phyloP scores from a whole-genome alignment of 2,329 filamentous ascomycete species.

The Penicillium sp. region DNA sequence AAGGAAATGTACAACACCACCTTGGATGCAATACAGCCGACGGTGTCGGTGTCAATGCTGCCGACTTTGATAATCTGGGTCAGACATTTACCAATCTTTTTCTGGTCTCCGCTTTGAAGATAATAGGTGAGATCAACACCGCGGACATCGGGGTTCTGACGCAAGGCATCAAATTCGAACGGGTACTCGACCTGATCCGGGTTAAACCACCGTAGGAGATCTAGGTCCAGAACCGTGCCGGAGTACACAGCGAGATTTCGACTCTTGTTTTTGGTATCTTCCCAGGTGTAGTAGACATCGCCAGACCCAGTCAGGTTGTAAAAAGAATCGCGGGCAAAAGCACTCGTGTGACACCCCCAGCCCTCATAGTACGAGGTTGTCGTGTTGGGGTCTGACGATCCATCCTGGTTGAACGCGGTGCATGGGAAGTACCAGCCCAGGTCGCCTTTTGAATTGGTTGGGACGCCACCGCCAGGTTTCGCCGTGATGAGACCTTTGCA shows the following conservation, averaged over 20 bases:
- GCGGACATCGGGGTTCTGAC: constrained; percentile 62
- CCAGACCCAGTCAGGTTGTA: constrained; percentile 67
- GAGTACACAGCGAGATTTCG: constrained; percentile 94
- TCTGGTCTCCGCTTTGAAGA: constrained; percentile 73
- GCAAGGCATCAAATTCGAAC: constrained; percentile 69
- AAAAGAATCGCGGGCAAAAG: constrained; percentile 62
- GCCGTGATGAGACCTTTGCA: constrained; percentile 84
- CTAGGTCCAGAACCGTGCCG: constrained; percentile 83
- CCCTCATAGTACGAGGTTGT: constrained; percentile 73
- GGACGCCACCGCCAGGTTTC: constrained; percentile 61
- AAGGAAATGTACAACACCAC: constrained; percentile 93
- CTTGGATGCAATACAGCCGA: constrained; percentile 95
- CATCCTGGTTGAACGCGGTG: constrained; percentile 85
- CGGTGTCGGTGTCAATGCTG: constrained; percentile 88
- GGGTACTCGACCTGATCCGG: constrained; percentile 70
- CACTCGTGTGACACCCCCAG: constrained; percentile 81
- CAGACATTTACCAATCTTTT: constrained; percentile 77
- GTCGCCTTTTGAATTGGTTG: constrained; percentile 65
- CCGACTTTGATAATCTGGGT: constrained; percentile 94
- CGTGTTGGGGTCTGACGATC: constrained; percentile 68
- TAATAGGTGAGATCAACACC: constrained; percentile 85
- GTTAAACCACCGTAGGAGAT: constrained; percentile 88
- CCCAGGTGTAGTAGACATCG: constrained; percentile 94
- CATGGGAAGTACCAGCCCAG: constrained; percentile 98
- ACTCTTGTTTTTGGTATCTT: constrained; percentile 80